Conservation (phyloP, 176 grass and related monocot genomes). For the Dendrocalamus sinicus region DNA sequence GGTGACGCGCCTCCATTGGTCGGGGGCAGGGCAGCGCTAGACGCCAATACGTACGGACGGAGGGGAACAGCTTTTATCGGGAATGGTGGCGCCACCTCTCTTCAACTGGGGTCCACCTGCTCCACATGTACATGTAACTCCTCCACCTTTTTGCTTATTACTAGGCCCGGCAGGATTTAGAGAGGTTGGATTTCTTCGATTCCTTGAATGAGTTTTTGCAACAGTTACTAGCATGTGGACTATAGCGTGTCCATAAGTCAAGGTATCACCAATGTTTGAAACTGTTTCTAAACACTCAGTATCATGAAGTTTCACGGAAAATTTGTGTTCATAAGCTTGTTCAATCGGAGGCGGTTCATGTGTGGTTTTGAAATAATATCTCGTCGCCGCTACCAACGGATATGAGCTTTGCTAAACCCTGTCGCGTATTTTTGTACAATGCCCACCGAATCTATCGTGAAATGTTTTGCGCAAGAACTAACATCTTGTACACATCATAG, state of each 20-base stretch:
- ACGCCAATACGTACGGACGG: constrained; percentile 37
- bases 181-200: not conserved
- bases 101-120: not conserved
- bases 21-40: constrained; percentile 5
- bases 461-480: not conserved
- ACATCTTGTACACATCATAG: not conserved
- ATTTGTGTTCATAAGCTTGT: not conserved
- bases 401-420: not conserved
- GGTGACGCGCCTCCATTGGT: constrained; percentile 38
- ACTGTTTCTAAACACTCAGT: not conserved
- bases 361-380: not conserved
- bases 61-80: not conserved
- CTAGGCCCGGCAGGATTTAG: too few relatives aligned
- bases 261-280: too few relatives aligned
- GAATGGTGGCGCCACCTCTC: not conserved
- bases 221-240: not conserved
- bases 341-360: not conserved
- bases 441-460: not conserved
- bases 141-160: not conserved
- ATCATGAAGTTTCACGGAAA: not conserved
- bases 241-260: not conserved
- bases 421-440: not conserved
- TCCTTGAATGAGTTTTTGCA: not conserved
- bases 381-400: not conserved
- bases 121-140: not conserved